Base-by-base conservation (phyloP, 371 early-diverging fungal genomes). In the Coelomomyces lativittatus region DNA sequence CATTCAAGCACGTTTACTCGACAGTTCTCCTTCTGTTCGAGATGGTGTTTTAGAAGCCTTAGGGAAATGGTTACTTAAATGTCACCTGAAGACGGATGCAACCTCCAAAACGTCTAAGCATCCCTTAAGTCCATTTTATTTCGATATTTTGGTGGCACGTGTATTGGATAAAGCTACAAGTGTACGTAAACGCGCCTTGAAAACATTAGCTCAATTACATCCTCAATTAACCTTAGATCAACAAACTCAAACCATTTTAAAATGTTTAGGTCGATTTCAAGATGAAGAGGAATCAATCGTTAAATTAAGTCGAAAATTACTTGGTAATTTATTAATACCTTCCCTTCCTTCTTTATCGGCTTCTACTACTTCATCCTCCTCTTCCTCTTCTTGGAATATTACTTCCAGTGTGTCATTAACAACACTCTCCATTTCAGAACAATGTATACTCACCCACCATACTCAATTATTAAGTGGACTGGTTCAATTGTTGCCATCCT, bases 1-100 rank as follows among this genome's bases (percentile, higher is more conserved):
- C 0, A 74, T 92, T 24, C 60, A 78, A 21, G 69, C 77, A 21
- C 67, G 86, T 12, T 55, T 91, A 14, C 71, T 80, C 36, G 95
- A 93, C 51, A 59, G 60, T 25, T 88, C 90, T 10, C 75, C 89
- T 14, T 68, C 79, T 12, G 92, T 93, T 1, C 77, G 95, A 29
- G 91, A 90, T 63, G 84, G 85, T 9, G 86, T 90, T 3, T 71
- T 90, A 9, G 88, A 91, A 29, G 58, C 90, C 14, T 64, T 91
- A 4, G 86, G 90, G 9, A 81, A 77, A 45, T 85, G 83, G 53
- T 55, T 87, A 30, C 54, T 74, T 9, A n/a, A n/a, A n/a, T n/a
- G n/a, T n/a, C n/a, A n/a, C n/a, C n/a, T n/a, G n/a, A n/a, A n/a
- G n/a, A n/a, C n/a, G n/a, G 14, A 27, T 15, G 36, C 36, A 21